phyloP scores from a whole-genome alignment of 768 basidiomycete species.

The Leccinum obscurum region DNA sequence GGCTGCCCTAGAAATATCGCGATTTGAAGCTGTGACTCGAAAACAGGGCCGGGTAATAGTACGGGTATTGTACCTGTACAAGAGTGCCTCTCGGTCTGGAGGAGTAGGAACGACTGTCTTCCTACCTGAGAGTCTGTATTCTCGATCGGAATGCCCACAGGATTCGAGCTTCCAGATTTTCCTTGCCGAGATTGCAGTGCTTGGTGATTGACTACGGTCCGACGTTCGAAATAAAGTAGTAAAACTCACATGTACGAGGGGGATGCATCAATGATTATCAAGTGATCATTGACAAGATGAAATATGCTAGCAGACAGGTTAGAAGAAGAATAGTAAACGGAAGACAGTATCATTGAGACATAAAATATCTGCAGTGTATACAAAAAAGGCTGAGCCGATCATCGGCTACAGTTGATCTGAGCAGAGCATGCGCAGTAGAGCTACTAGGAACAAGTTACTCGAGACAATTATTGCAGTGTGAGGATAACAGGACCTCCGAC shows the following conservation, averaged over 20 bases:
- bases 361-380: too few species aligned
- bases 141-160: conserved; percentile 1
- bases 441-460: too few species aligned
- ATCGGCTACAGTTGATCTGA: too few species aligned
- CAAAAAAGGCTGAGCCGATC: too few species aligned
- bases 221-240: background rate
- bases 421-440: too few species aligned
- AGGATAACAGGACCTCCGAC: background rate
- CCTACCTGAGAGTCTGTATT: too few species aligned
- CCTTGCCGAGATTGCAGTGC: background rate
- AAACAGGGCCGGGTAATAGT: background rate
- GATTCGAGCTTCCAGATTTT: background rate
- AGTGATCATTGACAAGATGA: background rate
- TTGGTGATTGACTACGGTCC: background rate
- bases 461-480: too few species aligned
- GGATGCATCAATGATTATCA: background rate
- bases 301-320: too few species aligned
- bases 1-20: background rate
- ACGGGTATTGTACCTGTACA: background rate
- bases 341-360: too few species aligned
- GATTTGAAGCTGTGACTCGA: background rate
- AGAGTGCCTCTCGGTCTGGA: background rate
- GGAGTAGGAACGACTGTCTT: too few species aligned
- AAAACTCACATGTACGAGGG: background rate
- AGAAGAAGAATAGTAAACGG: too few species aligned